Base-by-base conservation (phyloP, 1,284 basidiomycete species). In the Pseudozyma pruni region DNA sequence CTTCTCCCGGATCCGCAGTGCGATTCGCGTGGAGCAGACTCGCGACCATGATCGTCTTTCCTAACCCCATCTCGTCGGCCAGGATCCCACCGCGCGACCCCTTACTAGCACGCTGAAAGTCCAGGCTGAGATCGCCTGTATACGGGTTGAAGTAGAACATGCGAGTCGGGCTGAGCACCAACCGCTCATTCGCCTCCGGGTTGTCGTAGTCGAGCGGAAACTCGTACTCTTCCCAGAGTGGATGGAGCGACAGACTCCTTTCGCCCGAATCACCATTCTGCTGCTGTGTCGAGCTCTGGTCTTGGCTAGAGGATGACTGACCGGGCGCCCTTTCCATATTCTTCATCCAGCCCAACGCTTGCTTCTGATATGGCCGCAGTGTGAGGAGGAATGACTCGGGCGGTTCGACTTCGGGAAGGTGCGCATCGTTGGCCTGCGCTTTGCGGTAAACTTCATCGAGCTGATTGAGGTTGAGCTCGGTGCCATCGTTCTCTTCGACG, bases 21-120 rank as follows among this genome's bases (percentile, higher is more conserved):
- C 76, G 77, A 32, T 90, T 92, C 11, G 89, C 89, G 73, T 96
- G 93, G 23, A 98, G 90, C 34, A 98, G 87, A 11, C 93, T 89
- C 1, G 94, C 91, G 47, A 97, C 85, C 93, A 96, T 95, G 77
- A 95, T 94, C 1, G 95, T 97, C 85, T 98, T 98, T 4, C 95
- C 95, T 89, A 98, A 92, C 9, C 94, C 89, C 89, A 78, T 79
- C 22, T 88, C 91, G 82, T 85, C 92, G 87, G 93, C 93, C 29
- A 94, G 84, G 72, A 95, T 93, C 0, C 93, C 93, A 22, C 94
- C 94, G 72, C 88, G 87, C 47, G 91, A 90, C 58, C 88, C 89
- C 43, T 88, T 87, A 75, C 93, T 90, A 0, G 91, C 89, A 69
- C 86, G 89, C 0, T 94, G 95, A 70, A 97, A 94, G 16, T 90